These are phyloP conservation scores for Entamoeba moshkovskii DNA, from an alignment of 208 protist genomes.

Conservation along the genomic window DNA sequence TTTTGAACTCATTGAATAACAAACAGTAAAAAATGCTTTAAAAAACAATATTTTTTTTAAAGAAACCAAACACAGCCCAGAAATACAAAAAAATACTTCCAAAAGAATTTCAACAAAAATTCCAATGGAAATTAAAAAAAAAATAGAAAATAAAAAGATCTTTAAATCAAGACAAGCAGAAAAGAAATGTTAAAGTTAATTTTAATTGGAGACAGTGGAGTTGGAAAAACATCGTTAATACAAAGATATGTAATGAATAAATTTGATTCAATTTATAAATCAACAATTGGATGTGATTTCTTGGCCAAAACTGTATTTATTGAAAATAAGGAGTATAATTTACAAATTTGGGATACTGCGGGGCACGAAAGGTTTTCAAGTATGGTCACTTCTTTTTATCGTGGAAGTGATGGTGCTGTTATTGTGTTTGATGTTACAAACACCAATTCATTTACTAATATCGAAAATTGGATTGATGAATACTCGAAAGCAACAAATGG, in stretches of 20 bases:
- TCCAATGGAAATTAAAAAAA: neutral
- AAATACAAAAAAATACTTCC: no score
- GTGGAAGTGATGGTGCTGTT: constrained; percentile 86
- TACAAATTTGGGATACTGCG: constrained; percentile 27
- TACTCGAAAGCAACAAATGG: neutral
- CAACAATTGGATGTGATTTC: constrained; percentile 53
- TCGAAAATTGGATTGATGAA: constrained; percentile 31
- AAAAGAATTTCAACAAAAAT: no score
- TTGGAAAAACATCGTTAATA: constrained; percentile 7
- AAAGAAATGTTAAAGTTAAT: neutral
- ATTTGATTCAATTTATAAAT: neutral
- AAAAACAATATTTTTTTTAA: no score
- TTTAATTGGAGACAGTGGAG: neutral
- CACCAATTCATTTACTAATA: constrained; percentile 27
- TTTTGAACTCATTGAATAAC: no score
- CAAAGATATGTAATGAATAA: constrained; percentile 15
- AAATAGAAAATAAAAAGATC: neutral
- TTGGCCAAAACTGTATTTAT: constrained; percentile 39
- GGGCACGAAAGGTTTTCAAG: constrained; percentile 86
- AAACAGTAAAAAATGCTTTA: no score
- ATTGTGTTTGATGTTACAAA: constrained; percentile 53
- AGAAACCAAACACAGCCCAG: no score
- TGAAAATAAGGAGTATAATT: constrained; percentile 24
- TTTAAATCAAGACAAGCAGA: neutral
- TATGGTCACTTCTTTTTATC: constrained; percentile 91